phyloP scores from a whole-genome alignment of 208 protist species.

The Crithidia mellificae region DNA sequence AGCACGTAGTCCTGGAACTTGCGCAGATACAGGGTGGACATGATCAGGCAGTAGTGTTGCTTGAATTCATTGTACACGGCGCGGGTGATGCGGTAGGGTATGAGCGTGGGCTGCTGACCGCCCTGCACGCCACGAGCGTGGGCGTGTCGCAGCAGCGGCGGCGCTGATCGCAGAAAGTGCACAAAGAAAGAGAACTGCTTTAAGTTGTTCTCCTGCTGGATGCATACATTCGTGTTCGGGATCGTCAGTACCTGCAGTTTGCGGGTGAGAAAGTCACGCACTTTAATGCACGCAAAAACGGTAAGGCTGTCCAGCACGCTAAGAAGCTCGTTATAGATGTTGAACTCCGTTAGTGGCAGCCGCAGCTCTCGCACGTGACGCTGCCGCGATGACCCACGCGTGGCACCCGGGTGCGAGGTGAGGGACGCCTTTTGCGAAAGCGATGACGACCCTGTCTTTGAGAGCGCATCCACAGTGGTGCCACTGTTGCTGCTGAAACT shows the following conservation, averaged over 20 bases:
- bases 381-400: background rate
- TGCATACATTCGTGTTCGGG: conserved; percentile 82
- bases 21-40: conserved; percentile 73
- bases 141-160: conserved; percentile 53
- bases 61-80: conserved; percentile 78
- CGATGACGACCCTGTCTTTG: background rate
- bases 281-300: conserved; percentile 77
- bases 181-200: conserved; percentile 70
- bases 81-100: conserved; percentile 69
- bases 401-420: background rate
- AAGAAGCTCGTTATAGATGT: conserved; percentile 62
- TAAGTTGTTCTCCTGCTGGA: conserved; percentile 81
- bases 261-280: conserved; percentile 65
- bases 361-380: conserved; percentile 32
- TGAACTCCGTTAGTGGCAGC: conserved; percentile 47
- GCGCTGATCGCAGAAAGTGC: conserved; percentile 66
- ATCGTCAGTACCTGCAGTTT: conserved; percentile 65
- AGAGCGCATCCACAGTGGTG: too few species aligned
- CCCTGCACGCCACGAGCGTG: conserved; percentile 28
- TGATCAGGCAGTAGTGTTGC: conserved; percentile 67
- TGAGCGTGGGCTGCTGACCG: conserved; percentile 27
- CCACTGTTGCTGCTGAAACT: background rate
- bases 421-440: background rate
- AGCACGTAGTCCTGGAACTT: conserved; percentile 80
- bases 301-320: conserved; percentile 68